These are phyloP conservation scores for Sclerospora graminicola DNA, from an alignment of 352 stramenopile species.

Conservation along the genomic window DNA sequence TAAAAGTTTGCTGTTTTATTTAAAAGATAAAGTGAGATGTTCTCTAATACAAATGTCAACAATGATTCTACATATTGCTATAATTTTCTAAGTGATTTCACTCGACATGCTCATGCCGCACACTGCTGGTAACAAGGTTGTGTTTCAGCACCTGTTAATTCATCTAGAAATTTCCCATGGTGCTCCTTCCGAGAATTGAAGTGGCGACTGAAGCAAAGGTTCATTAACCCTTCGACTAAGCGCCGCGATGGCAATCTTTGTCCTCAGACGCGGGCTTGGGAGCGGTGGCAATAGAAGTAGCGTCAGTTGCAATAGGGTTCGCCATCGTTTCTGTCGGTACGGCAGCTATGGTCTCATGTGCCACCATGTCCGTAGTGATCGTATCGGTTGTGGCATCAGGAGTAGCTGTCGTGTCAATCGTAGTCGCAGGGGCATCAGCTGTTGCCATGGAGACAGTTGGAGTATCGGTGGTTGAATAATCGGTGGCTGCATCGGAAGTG, in stretches of 20 bases:
- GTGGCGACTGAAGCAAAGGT: no score
- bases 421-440: slow-evolving; percentile 1
- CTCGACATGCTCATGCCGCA: no score
- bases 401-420: neutral
- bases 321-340: neutral
- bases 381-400: no score
- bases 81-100: slow-evolving; percentile 22
- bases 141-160: no score
- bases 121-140: slow-evolving; percentile 1
- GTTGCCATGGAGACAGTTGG: slow-evolving; percentile 1
- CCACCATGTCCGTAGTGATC: no score
- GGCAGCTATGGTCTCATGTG: no score
- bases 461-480: slow-evolving; percentile 1
- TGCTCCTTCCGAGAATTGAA: slow-evolving; percentile 10
- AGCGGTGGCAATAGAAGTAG: neutral
- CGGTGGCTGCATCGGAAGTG: no score
- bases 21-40: no score
- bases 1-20: no score
- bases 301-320: neutral
- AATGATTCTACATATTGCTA: slow-evolving; percentile 3
- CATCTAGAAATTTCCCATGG: slow-evolving; percentile 9
- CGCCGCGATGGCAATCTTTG: no score
- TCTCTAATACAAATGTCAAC: no score
- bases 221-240: no score
- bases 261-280: neutral